Evolutionary conservation across 2,329 filamentous ascomycete genomes (phyloP), one percentile per base, ranked within the genome.

Genomic region (Dendryphion nanum): DNA sequence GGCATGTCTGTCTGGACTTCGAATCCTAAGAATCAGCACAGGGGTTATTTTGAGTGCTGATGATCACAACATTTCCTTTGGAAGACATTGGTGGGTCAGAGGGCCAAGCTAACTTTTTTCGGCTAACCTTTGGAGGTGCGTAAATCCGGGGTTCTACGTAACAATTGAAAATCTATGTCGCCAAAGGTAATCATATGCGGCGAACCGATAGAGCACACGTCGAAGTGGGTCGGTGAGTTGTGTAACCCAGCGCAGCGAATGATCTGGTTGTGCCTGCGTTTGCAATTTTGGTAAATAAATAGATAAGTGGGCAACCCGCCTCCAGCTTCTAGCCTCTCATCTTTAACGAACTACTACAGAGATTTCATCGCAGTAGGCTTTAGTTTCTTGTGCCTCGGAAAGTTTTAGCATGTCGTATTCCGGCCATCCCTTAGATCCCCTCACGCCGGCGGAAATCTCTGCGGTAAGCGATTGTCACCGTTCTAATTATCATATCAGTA

Each of bases 401-500:
- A 10, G 3, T 26, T 26, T 26, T n/a, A 3, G 10, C 12, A 33
- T 33, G 31, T 7, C 31, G 10, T 18, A 15, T 12, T 12, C 12
- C 16, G 7, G 2, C 16, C 37, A 40, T 16, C 37, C 37, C 8
- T 30, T 40, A 16, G 41, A 44, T 38, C 41, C 41, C 12, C 37
- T 44, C 17, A 29, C 37, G n/a, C 33, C 37, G 4, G 18, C 33
- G 17, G 41, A 44, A 16, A 44, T 44, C n/a, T 17, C 37, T 3
- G 37, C 3, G 8, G 41, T 23, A 44, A 18, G 30, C 28, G 32
- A 17, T 38, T 20, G 6, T 18, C 21, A 36, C 12, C n/a, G 1
- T 5, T 3, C 20, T 14, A 20, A 21, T 33, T 18, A 20, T 19
- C 31, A 33, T 18, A 12, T 13, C 8, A 18, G 6, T 42, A n/a